Base-by-base conservation (phyloP, 2,329 filamentous ascomycete genomes). In the Penicillium sclerotigenum region DNA sequence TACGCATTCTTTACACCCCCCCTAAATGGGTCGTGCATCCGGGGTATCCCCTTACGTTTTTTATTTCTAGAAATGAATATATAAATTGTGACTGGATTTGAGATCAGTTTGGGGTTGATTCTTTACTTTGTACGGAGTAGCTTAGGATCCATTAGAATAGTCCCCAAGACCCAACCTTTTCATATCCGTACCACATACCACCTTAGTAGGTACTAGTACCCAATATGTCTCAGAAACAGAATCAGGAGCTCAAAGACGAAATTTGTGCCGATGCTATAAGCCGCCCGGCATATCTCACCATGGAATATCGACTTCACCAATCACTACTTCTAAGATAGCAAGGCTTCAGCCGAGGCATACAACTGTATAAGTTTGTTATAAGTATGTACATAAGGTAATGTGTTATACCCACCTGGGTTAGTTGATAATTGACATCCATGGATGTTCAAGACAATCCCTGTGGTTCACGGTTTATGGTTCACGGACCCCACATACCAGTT, bases 1-100 rank as follows among this genome's bases (percentile, higher is more conserved):
- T 14, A 2, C 7, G 3, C 29, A 24, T 37, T 29, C 26, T 38
- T 26, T 50, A 38, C 28, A 36, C 31, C 53, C 33, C 47, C 47
- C 48, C 16, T n/a, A 46, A 34, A 47, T 43, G 38, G 37, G 28
- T 37, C 40, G 38, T 48, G 49, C 49, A 54, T 43, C 45, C 26
- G 47, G 47, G 53, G 53, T 52, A 52, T 40, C 40, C 31, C 33
- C 52, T 50, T 51, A 16, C n/a, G 38, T 48, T 31, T 48, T 16
- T 24, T 45, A 22, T 24, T 31, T 31, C 14, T n/a, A 10, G n/a
- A 18, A 9, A 18, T 13, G 4, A 14, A 45, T 26, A 24, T 8
- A 28, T 18, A 20, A 33, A 16, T 10, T 22, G 22, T 14, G 20
- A 14, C 16, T 22, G 5, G 6, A 4, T 34, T 24, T 2, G 5